Evolutionary conservation across 768 basidiomycete species (phyloP).

Genomic region (Calocybe cyanea): DNA sequence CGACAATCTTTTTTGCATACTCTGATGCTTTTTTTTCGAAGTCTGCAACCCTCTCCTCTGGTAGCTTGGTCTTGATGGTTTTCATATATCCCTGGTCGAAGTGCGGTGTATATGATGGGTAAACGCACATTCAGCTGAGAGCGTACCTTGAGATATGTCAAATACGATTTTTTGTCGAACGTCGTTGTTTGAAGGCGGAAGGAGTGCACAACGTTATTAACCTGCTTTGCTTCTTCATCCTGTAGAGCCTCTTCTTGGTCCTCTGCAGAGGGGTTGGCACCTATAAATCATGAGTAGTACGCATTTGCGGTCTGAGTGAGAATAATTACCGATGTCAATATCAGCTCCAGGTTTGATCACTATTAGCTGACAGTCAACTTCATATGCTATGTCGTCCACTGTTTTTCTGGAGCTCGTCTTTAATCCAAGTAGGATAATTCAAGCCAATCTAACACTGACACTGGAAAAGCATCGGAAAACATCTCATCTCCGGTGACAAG

Average conservation of each 20-base stretch:
- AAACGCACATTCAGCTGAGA: neutral
- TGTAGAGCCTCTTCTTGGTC: conserved; percentile 80
- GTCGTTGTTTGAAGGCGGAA: conserved; percentile 80
- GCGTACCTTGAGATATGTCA: conserved; percentile 76
- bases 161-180: conserved; percentile 91
- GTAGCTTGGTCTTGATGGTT: conserved; percentile 66
- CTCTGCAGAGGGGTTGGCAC: conserved; percentile 92
- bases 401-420: conserved; percentile 51
- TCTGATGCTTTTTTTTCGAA: conserved; percentile 81
- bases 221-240: conserved; percentile 56
- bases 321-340: conserved; percentile 79
- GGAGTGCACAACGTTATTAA: conserved; percentile 91
- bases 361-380: conserved; percentile 79
- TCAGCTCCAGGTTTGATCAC: conserved; percentile 70
- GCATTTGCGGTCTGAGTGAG: neutral
- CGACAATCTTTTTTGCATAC: conserved; percentile 86
- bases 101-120: neutral
- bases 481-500: conserved; percentile 83
- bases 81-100: conserved; percentile 91
- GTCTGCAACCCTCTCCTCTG: conserved; percentile 45
- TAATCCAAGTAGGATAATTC: neutral
- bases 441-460: conserved; percentile 44
- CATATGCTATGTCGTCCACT: conserved; percentile 76
- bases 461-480: conserved; percentile 88
- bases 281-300: conserved; percentile 32